Base-by-base conservation (phyloP, 371 early-diverging fungal genomes). In the Syncephalastrum racemosum region DNA sequence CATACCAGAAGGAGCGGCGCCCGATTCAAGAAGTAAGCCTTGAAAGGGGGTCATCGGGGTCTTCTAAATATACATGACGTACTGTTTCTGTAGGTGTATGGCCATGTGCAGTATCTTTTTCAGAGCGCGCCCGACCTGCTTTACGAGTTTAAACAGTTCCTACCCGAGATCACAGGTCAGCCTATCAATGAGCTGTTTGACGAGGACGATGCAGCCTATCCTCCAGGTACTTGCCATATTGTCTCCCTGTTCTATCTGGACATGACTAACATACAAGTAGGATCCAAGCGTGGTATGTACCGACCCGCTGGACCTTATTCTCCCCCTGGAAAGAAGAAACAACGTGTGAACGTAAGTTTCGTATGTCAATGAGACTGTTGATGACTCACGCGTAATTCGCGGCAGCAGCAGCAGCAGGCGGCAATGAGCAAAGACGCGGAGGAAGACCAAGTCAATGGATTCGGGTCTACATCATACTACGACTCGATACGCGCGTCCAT, bases 121-220 rank as follows among this genome's bases (percentile, higher is more conserved):
- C 77, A 84, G 16, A 78, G 75, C 23, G 90, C 90, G 0, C 86
- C 89, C 0, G 96, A 96, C 68, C 73, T 97, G 27, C 66, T 97
- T 56, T 93, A 91, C 36, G 96, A 97, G 71, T 96, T 97, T 71
- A 91, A 92, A 71, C 93, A 93, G 63, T 97, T 98, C 67, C 69
- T 97, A 23, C 96, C 97, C 1, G 92, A 92, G 41, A 58, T 63
- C 12, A 50, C 60, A 4, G 60, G 60, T 1, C 60, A 60, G 44
- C 31, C 54, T 5, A 44, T 31, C 36, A 31, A 31, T 31, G 36
- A 31, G 10, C 10, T 31, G 36, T 31, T 31, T 31, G 36, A 31
- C 6, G 36, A 31, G 36, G 36, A 31, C 0, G 36, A 31, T 12
- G 36, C 36, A 8, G 36, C 36, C 10, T 31, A 31, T 12, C 36